Conservation (phyloP, 2,329 filamentous ascomycete genomes). For the Trichoderma sp. region DNA sequence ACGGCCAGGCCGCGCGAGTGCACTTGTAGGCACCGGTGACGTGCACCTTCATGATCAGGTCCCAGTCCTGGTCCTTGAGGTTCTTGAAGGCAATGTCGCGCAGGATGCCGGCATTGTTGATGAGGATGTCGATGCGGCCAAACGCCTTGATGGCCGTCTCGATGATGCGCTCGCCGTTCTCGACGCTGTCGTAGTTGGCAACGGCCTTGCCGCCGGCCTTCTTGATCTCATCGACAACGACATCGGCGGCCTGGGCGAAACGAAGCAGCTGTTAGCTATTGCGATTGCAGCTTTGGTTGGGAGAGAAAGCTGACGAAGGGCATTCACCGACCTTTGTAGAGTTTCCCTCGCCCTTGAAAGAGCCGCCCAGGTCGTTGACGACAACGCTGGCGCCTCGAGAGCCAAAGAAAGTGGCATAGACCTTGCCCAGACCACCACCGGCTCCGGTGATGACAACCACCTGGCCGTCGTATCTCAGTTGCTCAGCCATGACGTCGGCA, state of each 20-base stretch:
- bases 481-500: conserved; percentile 52
- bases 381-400: conserved; percentile 91
- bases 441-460: conserved; percentile 80
- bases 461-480: conserved; percentile 80
- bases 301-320: neutral
- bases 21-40: conserved; percentile 95
- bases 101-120: conserved; percentile 97
- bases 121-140: conserved; percentile 86
- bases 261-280: conserved; percentile 18
- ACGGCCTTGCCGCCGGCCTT: conserved; percentile 90
- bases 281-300: neutral
- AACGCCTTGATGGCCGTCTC: conserved; percentile 77
- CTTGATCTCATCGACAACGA: conserved; percentile 79
- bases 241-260: conserved; percentile 66
- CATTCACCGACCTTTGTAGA: conserved; percentile 67
- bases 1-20: conserved; percentile 87
- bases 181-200: conserved; percentile 94
- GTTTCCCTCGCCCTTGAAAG: conserved; percentile 87
- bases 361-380: conserved; percentile 92
- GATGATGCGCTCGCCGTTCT: conserved; percentile 92
- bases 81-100: conserved; percentile 98
- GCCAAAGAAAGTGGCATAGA: conserved; percentile 86
- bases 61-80: conserved; percentile 96
- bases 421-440: conserved; percentile 74
- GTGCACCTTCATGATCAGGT: conserved; percentile 89